Evolutionary conservation across 2,329 filamentous ascomycete species (phyloP).

Genomic region (Kalmusia sp.): DNA sequence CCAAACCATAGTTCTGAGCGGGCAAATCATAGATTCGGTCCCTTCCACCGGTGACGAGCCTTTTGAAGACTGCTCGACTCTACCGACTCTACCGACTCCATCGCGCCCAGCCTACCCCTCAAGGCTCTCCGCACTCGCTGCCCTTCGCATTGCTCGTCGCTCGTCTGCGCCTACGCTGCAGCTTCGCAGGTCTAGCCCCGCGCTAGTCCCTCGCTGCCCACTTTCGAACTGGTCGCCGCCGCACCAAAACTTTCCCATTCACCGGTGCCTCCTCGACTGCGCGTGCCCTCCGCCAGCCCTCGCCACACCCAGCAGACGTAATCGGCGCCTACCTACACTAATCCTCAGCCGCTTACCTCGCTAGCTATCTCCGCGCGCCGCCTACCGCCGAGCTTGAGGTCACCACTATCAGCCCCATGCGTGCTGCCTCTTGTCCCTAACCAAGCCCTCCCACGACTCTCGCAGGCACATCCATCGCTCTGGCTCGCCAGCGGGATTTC

Average conservation of each 20-base stretch:
- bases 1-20: background rate
- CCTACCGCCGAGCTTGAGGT: constrained; percentile 3
- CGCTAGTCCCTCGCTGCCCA: background rate
- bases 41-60: background rate
- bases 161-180: background rate
- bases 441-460: constrained; percentile 5
- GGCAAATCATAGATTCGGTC: background rate
- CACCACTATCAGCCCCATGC: constrained; percentile 22
- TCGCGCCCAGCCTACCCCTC: background rate
- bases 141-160: background rate
- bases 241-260: constrained; percentile 11
- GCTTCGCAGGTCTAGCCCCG: background rate
- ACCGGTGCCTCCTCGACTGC: constrained; percentile 22
- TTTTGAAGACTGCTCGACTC: background rate
- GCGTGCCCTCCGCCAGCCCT: background rate
- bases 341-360: constrained; percentile 13
- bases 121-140: background rate
- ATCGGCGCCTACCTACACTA: constrained; percentile 9
- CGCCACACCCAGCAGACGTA: constrained; percentile 11
- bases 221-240: background rate
- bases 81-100: too few relatives aligned
- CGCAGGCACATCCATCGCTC: constrained; percentile 38
- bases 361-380: constrained; percentile 7
- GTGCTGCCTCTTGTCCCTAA: constrained; percentile 16
- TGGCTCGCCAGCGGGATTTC: constrained; percentile 47